Evolutionary conservation across 2,329 filamentous ascomycete genomes (phyloP).

Genomic region (Botrytis elliptica): DNA sequence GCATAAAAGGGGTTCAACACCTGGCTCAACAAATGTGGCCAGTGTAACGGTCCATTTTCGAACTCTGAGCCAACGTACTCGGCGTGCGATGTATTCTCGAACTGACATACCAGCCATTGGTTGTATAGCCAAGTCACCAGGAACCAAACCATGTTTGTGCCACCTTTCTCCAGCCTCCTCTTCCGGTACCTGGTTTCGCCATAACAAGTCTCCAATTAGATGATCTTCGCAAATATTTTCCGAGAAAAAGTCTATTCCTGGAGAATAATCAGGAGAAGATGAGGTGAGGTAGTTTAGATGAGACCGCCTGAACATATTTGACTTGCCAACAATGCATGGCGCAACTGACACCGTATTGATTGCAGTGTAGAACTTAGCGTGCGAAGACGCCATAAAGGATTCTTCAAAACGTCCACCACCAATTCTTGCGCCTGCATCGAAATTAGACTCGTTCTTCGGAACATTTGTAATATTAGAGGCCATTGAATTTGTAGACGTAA

Average conservation of each 20-base stretch:
- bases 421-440: conserved; percentile 37
- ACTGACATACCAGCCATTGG: conserved; percentile 83
- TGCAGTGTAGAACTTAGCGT: conserved; percentile 96
- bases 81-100: conserved; percentile 71
- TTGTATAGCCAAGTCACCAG: conserved; percentile 85
- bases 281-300: conserved; percentile 75
- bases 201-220: conserved; percentile 87
- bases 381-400: conserved; percentile 87
- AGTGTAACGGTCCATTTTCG: conserved; percentile 89
- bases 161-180: conserved; percentile 46
- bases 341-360: conserved; percentile 92
- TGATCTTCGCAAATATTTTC: conserved; percentile 98
- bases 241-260: conserved; percentile 89
- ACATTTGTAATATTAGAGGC: conserved; percentile 35
- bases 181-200: conserved; percentile 64
- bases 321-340: conserved; percentile 94
- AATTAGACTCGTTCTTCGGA: conserved; percentile 32
- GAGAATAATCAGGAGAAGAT: conserved; percentile 45
- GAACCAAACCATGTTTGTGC: conserved; percentile 79
- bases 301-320: conserved; percentile 95
- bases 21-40: conserved; percentile 89
- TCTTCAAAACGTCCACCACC: conserved; percentile 88
- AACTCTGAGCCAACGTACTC: conserved; percentile 87
- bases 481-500: conserved; percentile 38
- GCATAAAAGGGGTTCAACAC: conserved; percentile 84